phyloP scores from a whole-genome alignment of 2,329 filamentous ascomycete genomes.

The Hirsutella thompsonii region DNA sequence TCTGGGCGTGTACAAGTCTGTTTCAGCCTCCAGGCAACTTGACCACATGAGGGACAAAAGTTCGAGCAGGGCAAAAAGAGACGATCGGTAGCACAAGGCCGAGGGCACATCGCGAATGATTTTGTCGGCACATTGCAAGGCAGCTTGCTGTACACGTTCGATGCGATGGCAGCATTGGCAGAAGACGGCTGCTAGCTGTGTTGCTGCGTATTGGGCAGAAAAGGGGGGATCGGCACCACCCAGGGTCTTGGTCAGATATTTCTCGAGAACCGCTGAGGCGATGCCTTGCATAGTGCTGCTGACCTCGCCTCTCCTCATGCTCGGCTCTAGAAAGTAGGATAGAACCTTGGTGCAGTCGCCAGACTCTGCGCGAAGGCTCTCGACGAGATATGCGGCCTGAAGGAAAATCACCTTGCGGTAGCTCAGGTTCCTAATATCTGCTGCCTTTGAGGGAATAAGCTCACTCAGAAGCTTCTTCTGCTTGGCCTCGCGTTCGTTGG shows the following conservation, averaged over 20 bases:
- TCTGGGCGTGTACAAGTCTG: constrained; percentile 82
- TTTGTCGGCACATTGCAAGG: constrained; percentile 69
- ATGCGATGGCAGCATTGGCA: constrained; percentile 89
- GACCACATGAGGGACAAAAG: constrained; percentile 90
- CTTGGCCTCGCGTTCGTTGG: constrained; percentile 59
- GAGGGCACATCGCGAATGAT: constrained; percentile 80
- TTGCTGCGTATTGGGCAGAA: constrained; percentile 82
- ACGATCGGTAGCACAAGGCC: constrained; percentile 76
- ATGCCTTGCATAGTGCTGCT: constrained; percentile 53
- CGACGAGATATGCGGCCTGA: constrained; percentile 79
- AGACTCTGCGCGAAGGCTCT: constrained; percentile 71
- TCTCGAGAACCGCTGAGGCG: constrained; percentile 56
- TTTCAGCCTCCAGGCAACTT: constrained; percentile 86
- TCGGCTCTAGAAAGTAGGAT: constrained; percentile 90
- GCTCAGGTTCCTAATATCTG: constrained; percentile 68
- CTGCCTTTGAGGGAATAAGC: constrained; percentile 62
- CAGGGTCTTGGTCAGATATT: constrained; percentile 66
- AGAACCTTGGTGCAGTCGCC: constrained; percentile 86
- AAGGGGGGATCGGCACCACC: constrained; percentile 62
- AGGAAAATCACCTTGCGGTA: constrained; percentile 90
- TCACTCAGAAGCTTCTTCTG: constrained; percentile 69
- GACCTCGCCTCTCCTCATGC: constrained; percentile 53
- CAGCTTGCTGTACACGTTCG: constrained; percentile 77
- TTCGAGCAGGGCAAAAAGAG: constrained; percentile 85
- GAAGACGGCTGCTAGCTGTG: constrained; percentile 76